These are phyloP conservation scores for Sclerotinia nivalis DNA, from an alignment of 2,329 filamentous ascomycete genomes.

Conservation along the genomic window DNA sequence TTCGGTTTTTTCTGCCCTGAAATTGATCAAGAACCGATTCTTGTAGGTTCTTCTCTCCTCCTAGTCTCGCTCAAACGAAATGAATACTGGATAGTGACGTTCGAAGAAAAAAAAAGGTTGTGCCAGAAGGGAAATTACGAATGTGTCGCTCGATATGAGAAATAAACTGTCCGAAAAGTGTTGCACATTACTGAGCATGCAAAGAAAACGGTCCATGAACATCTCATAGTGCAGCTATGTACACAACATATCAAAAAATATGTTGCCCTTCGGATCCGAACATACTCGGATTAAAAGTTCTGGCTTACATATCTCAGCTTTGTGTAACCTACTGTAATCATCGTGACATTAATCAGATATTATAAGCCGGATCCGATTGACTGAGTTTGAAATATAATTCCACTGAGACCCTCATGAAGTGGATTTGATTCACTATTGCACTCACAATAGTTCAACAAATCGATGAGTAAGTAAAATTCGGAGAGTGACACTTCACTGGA, in stretches of 20 bases:
- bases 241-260: background rate
- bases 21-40: background rate
- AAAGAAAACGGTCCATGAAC: background rate
- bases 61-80: too few species aligned
- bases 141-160: background rate
- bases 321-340: background rate
- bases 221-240: conserved; percentile 11
- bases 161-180: background rate
- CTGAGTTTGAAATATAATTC: background rate
- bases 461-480: background rate
- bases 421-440: background rate
- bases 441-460: background rate
- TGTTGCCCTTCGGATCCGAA: conserved; percentile 15
- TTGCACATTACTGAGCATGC: background rate
- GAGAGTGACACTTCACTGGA: background rate
- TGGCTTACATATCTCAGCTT: conserved; percentile 14
- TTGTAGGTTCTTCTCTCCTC: background rate
- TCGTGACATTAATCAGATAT: background rate
- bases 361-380: conserved; percentile 5
- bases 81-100: background rate
- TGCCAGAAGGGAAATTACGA: background rate
- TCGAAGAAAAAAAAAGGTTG: background rate
- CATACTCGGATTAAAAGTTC: background rate
- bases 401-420: background rate
- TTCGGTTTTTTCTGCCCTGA: background rate